A percentile compares a stretch with the other conserved stretches of the same genome.
Evolutionary conservation across 2,329 filamentous ascomycete genomes (phyloP).

Genomic region (Cyphellophora europaea): DNA sequence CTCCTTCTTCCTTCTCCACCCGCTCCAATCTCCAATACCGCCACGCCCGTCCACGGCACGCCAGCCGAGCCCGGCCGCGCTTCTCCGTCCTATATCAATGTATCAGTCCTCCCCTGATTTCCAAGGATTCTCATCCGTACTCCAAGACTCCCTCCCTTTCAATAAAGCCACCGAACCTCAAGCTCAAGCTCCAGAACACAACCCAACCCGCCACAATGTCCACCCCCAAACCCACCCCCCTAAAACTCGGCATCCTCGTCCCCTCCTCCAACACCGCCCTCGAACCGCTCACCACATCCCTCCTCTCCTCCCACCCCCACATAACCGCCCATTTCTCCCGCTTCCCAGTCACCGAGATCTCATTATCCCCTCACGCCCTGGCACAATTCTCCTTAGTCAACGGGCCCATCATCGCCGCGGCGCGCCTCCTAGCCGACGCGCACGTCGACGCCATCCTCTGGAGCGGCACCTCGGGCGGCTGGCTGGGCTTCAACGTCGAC

Average conservation of each 20-base stretch:
- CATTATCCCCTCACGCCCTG: conserved; percentile 23
- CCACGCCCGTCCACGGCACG: too few relatives aligned
- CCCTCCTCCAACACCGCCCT: conserved; percentile 36
- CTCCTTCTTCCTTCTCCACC: too few relatives aligned
- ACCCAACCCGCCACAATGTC: too few relatives aligned
- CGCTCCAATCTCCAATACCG: too few relatives aligned
- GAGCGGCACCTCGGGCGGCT: conserved; percentile 29
- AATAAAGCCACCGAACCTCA: too few relatives aligned
- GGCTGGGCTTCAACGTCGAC: conserved; percentile 33
- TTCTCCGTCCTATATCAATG: too few relatives aligned
- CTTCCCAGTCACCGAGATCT: conserved; percentile 31
- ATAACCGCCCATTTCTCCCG: conserved; percentile 36
- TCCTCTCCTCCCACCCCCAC: conserved; percentile 20
- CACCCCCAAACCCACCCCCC: too few relatives aligned
- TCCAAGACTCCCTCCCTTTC: too few relatives aligned
- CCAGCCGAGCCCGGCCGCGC: too few relatives aligned
- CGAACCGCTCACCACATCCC: conserved; percentile 31
- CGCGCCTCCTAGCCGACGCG: conserved; percentile 27
- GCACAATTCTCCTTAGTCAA: conserved; percentile 23
- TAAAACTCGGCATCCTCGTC: conserved; percentile 30
- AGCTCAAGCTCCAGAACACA: too few relatives aligned
- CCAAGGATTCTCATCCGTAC: too few relatives aligned
- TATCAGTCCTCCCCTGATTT: too few relatives aligned
- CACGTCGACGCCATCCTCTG: conserved; percentile 30
- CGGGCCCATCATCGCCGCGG: conserved; percentile 23